Evolutionary conservation across 768 basidiomycete genomes (phyloP).

Genomic region (Auricularia heimuer): DNA sequence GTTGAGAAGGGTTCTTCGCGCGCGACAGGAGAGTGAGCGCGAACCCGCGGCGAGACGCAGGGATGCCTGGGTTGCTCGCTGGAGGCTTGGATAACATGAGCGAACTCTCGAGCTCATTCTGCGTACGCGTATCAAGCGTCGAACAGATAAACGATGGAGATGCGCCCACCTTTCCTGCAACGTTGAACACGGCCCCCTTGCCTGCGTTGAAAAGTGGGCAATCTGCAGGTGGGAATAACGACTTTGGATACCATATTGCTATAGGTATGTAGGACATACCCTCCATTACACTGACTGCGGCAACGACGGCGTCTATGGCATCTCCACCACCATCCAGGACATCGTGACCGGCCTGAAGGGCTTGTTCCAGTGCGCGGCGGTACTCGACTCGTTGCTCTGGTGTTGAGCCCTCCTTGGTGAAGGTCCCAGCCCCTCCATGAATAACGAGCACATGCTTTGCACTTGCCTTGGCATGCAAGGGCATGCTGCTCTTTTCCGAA

Average conservation of each 20-base stretch:
- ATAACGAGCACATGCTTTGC: constrained; percentile 45
- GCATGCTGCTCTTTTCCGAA: not conserved
- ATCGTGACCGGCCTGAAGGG: constrained; percentile 52
- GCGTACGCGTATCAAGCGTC: not conserved
- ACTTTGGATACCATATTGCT: too few relatives aligned
- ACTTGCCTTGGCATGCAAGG: not conserved
- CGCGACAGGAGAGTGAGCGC: constrained; percentile 57
- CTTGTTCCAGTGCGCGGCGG: constrained; percentile 40
- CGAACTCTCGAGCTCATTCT: constrained; percentile 79
- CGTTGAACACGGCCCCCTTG: constrained; percentile 77
- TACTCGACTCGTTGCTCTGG: constrained; percentile 52
- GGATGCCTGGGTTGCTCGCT: constrained; percentile 47
- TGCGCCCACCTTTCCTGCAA: constrained; percentile 57
- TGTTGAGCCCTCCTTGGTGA: constrained; percentile 46
- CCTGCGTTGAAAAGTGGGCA: constrained; percentile 70
- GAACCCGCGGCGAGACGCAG: constrained; percentile 48
- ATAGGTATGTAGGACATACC: constrained; percentile 26
- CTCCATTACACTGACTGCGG: constrained; percentile 67
- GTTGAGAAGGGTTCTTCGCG: constrained; percentile 61
- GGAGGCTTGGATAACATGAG: constrained; percentile 77
- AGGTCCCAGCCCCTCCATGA: constrained; percentile 74
- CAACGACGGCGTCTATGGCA: constrained; percentile 73
- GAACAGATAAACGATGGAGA: too few relatives aligned
- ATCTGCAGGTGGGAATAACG: constrained; percentile 31
- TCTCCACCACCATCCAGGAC: constrained; percentile 61